Conservation (phyloP, 2,329 filamentous ascomycete genomes). For the Apiospora rasikravindrae region DNA sequence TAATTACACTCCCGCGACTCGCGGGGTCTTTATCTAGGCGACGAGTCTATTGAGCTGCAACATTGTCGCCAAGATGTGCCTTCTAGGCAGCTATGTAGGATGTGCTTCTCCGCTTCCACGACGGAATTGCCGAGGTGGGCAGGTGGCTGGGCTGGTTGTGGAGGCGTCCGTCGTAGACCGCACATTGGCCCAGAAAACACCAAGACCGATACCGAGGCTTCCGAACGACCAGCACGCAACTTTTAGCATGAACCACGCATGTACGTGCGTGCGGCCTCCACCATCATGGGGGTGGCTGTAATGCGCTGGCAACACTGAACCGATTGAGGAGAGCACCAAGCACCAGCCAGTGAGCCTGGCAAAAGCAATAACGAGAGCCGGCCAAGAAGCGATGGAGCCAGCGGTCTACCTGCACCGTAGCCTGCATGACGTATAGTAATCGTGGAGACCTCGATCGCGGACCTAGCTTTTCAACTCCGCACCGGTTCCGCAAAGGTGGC, state of each 20-base stretch:
- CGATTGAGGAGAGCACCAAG: not conserved
- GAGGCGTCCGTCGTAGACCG: not conserved
- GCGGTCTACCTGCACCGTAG: not conserved
- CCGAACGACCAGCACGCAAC: not conserved
- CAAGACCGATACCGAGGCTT: not conserved
- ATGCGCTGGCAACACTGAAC: not conserved
- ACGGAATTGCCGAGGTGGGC: not conserved
- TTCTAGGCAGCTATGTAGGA: not conserved
- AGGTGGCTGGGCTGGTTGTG: constrained; percentile 1
- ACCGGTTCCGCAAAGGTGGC: not conserved
- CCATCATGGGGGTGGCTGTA: not conserved
- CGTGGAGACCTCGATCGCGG: not conserved
- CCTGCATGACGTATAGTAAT: not conserved
- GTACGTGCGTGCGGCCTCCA: constrained; percentile 2
- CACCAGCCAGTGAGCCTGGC: not conserved
- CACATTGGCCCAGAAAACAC: constrained; percentile 2
- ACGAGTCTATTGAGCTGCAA: not conserved
- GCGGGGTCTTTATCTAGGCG: not conserved
- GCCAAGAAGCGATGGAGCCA: not conserved
- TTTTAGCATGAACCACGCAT: constrained; percentile 6
- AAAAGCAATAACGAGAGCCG: not conserved
- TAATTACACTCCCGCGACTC: not conserved
- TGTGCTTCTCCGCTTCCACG: not conserved
- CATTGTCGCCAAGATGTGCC: not conserved
- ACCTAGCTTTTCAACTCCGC: not conserved